Base-by-base conservation (phyloP, 169 alveolate species). In the Cryptosporidium viatorum region DNA sequence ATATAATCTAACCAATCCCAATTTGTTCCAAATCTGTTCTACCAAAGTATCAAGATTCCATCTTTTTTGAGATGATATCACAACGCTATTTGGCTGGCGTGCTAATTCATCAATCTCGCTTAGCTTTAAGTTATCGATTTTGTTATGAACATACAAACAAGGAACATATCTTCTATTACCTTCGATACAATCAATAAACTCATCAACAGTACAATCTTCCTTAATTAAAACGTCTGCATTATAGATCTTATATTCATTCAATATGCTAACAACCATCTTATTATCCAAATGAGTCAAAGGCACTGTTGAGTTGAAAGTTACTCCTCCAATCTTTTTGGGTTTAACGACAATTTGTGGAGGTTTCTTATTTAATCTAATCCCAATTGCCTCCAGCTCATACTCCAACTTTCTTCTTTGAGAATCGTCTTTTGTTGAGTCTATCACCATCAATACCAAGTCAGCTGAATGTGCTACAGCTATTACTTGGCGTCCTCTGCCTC, bases 401-500 rank as follows among this genome's bases (percentile, higher is more conserved):
- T 91, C 91, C 92, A 94, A 70, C 95, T 94, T 41, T 93, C 96
- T 69, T 94, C 95, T 84, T 95, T 94, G 92, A 93, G 94, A 55
- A 86, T 93, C 62, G 96, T 96, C 80, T 94, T 97, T 50, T 37
- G 89, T 84, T 60, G 93, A 91, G 52, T 91, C 93, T 33, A 91
- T 51, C 12, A 91, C 93, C 95, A 94, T 94, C 59, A 94, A 60
- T 65, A 96, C 94, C 70, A 96, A 86, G 91, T 96, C 97, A n/a
- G 96, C 92, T 48, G 96, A 93, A 74, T 95, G 85, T 33, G 97
- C 97, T 14, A 95, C 98, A 21, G 97, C 97, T 69, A 97, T 97
- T 41, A 97, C 99, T 94, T 97, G 97, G 85, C 98, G 92, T 51
- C 99, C 99, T 73, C 98, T 91, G 55, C 99, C 99, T 86, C 97